Conservation (phyloP, 2,329 filamentous ascomycete genomes). For the Magnaporthiopsis incrustans region DNA sequence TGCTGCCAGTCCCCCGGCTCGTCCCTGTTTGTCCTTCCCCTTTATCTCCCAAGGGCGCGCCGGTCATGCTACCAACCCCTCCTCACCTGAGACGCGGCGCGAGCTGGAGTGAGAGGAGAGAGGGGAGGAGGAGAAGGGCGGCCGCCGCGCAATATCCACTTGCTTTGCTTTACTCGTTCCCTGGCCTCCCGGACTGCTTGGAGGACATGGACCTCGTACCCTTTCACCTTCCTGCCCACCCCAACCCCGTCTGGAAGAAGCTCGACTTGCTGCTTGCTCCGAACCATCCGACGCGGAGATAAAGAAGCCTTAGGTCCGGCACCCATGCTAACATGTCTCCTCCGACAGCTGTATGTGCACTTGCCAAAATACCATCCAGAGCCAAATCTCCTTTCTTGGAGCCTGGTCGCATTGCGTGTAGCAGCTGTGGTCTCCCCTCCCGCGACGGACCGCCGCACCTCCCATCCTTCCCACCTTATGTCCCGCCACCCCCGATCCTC, state of each 20-base stretch:
- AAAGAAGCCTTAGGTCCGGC: conserved; percentile 1
- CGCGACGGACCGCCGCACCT: too few species aligned
- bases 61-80: background rate
- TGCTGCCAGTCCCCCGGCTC: background rate
- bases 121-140: background rate
- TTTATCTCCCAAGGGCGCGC: background rate
- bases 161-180: background rate
- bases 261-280: background rate
- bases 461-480: background rate
- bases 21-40: background rate
- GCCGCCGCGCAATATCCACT: background rate
- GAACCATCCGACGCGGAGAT: conserved; percentile 10
- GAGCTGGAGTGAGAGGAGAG: background rate
- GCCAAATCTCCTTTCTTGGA: background rate
- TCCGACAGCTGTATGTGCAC: conserved; percentile 1
- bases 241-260: background rate
- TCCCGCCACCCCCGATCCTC: too few species aligned
- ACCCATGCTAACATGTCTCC: conserved; percentile 1
- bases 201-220: background rate
- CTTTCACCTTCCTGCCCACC: background rate
- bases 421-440: background rate
- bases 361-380: background rate
- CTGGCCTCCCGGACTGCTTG: background rate
- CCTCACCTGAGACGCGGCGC: background rate
- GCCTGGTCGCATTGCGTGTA: background rate